phyloP scores from a whole-genome alignment of 352 stramenopile genomes.

The Phytophthora vignae region DNA sequence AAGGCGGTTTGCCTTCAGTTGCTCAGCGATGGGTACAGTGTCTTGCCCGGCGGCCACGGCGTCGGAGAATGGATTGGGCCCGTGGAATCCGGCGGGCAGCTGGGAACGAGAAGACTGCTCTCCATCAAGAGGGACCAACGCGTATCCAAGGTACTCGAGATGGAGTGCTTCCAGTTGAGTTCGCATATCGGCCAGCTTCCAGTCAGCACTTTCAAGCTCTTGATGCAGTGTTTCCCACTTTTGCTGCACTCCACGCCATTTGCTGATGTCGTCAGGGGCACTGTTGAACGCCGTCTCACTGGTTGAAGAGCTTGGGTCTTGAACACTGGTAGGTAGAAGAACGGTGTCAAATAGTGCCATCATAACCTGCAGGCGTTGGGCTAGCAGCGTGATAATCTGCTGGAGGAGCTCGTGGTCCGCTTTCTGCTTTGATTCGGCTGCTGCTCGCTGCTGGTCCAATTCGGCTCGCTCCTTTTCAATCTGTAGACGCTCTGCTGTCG shows the following conservation, averaged over 20 bases:
- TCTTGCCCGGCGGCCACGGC: conserved; percentile 68
- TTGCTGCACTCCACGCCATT: conserved; percentile 51
- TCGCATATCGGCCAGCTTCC: conserved; percentile 71
- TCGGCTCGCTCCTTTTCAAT: conserved; percentile 36
- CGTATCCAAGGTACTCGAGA: conserved; percentile 35
- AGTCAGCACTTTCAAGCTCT: conserved; percentile 64
- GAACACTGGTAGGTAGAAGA: conserved; percentile 15
- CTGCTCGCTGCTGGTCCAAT: conserved; percentile 29
- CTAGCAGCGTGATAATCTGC: conserved; percentile 56
- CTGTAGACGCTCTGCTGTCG: conserved; percentile 40
- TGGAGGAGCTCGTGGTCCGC: conserved; percentile 57
- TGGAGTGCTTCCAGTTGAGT: conserved; percentile 60
- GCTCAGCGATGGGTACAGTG: conserved; percentile 59
- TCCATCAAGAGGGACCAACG: not conserved
- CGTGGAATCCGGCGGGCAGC: conserved; percentile 20
- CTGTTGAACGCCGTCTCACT: not conserved
- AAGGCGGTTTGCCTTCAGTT: conserved; percentile 51
- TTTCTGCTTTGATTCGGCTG: conserved; percentile 26
- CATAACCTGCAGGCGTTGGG: conserved; percentile 49
- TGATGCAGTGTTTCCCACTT: conserved; percentile 58
- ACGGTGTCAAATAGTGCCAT: conserved; percentile 56
- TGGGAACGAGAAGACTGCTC: conserved; percentile 18
- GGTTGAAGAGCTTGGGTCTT: not conserved
- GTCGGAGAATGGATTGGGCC: conserved; percentile 71
- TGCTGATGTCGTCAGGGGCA: conserved; percentile 36